These are phyloP conservation scores for Talaromyces sp. DNA, from an alignment of 2,329 filamentous ascomycete species.

Conservation along the genomic window DNA sequence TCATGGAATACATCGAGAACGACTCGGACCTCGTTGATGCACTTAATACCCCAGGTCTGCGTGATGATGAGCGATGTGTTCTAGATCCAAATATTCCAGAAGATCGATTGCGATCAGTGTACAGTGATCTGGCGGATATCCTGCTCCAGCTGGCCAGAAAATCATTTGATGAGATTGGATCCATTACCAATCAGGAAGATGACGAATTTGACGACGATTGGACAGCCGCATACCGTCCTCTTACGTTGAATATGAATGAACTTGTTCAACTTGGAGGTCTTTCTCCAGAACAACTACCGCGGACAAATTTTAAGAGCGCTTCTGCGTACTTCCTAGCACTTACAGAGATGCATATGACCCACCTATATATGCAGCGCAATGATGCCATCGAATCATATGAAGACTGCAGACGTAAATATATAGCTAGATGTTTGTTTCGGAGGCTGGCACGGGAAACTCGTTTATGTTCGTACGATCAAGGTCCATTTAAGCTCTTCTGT, in stretches of 20 bases:
- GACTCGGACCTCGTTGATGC: conserved; percentile 22
- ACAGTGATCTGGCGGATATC: conserved; percentile 42
- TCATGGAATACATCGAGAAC: conserved; percentile 33
- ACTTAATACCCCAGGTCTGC: conserved; percentile 27
- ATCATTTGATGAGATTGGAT: conserved; percentile 41
- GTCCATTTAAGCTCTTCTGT: conserved; percentile 25
- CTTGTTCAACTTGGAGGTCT: conserved; percentile 27
- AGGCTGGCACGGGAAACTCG: conserved; percentile 22
- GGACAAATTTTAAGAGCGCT: conserved; percentile 27
- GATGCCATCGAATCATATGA: conserved; percentile 31
- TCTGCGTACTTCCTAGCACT: conserved; percentile 41
- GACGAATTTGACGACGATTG: no score
- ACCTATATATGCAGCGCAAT: conserved; percentile 40
- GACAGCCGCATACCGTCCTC: no score
- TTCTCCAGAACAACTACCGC: conserved; percentile 21
- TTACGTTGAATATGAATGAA: conserved; percentile 40
- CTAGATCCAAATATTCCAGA: conserved; percentile 36
- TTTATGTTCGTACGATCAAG: conserved; percentile 23
- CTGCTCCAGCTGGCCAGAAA: conserved; percentile 38
- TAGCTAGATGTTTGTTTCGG: conserved; percentile 23
- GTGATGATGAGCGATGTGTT: conserved; percentile 26
- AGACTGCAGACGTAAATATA: conserved; percentile 24
- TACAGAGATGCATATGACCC: conserved; percentile 43
- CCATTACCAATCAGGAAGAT: conserved; percentile 22
- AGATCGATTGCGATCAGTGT: conserved; percentile 34